Evolutionary conservation across 2,329 filamentous ascomycete genomes (phyloP).

Genomic region (Hymenoscyphus fructigenus): DNA sequence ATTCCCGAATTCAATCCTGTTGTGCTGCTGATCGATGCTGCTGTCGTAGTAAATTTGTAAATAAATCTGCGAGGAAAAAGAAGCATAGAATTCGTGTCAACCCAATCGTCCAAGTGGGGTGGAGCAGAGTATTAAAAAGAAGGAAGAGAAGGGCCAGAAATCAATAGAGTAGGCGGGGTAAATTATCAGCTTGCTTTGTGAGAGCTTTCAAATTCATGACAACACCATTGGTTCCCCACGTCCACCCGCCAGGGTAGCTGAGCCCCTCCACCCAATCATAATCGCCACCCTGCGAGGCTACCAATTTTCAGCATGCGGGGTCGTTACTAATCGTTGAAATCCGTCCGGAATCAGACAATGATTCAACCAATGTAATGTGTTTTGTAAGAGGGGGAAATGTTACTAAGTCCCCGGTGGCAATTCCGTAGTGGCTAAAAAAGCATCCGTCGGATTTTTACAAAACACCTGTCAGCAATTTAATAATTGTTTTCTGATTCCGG

Average conservation of each 20-base stretch:
- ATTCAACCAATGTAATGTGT: neutral
- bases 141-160: neutral
- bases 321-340: neutral
- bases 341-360: neutral
- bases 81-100: neutral
- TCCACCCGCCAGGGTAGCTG: neutral
- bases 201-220: slow-evolving; percentile 2
- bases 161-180: neutral
- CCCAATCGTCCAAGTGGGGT: neutral
- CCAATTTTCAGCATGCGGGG: neutral
- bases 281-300: neutral
- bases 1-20: slow-evolving; percentile 12
- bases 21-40: too few species aligned
- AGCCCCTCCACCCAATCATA: neutral
- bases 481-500: too few species aligned
- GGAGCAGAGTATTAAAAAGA: neutral
- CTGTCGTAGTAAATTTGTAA: neutral
- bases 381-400: too few species aligned
- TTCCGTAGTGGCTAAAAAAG: too few species aligned
- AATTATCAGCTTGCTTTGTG: neutral
- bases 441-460: too few species aligned
- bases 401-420: neutral
- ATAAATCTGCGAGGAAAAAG: neutral
- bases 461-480: too few species aligned
- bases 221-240: neutral